A percentile compares a stretch with the other conserved stretches of the same genome.
Evolutionary conservation across 75 land plant genomes (phyloP).

Genomic region (Pinus taeda): DNA sequence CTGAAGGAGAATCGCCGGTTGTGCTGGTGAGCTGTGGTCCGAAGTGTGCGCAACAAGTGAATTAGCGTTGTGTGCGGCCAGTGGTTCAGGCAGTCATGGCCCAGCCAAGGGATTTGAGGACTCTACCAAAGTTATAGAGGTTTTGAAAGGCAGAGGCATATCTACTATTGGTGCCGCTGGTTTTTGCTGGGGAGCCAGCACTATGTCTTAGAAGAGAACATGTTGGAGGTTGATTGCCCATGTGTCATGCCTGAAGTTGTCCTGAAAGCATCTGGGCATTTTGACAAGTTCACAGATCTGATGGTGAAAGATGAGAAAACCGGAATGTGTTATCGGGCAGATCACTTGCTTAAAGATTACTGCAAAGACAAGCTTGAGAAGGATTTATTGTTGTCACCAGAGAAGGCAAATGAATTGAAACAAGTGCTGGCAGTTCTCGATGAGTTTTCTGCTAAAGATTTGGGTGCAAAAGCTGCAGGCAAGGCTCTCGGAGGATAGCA

Average conservation of each 20-base stretch:
- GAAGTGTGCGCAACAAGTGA: no score
- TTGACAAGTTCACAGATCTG: constrained; percentile 94
- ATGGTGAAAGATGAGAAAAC: constrained; percentile 97
- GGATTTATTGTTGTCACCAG: constrained; percentile 53
- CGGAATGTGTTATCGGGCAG: constrained; percentile 87
- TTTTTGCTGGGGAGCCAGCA: no score
- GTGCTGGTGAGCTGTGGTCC: no score
- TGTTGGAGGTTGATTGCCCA: constrained; percentile 93
- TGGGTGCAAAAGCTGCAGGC: constrained; percentile 89
- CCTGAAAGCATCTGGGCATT: constrained; percentile 95
- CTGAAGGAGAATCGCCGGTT: no score
- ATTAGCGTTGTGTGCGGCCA: no score
- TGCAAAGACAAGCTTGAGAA: constrained; percentile 76
- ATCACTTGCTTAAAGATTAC: constrained; percentile 89
- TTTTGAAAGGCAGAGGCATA: no score
- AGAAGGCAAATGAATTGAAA: constrained; percentile 68
- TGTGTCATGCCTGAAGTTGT: constrained; percentile 95
- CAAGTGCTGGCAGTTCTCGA: constrained; percentile 84
- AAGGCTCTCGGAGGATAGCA: no score
- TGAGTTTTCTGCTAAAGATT: constrained; percentile 80
- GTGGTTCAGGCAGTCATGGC: no score
- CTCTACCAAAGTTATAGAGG: no score
- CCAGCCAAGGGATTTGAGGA: no score
- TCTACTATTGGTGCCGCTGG: no score
- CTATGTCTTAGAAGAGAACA: no score